Percentiles rank a stretch among this genome's conserved stretches.
phyloP scores from a whole-genome alignment of 495 filamentous ascomycete genomes.

The Evansstolkia leycettana region DNA sequence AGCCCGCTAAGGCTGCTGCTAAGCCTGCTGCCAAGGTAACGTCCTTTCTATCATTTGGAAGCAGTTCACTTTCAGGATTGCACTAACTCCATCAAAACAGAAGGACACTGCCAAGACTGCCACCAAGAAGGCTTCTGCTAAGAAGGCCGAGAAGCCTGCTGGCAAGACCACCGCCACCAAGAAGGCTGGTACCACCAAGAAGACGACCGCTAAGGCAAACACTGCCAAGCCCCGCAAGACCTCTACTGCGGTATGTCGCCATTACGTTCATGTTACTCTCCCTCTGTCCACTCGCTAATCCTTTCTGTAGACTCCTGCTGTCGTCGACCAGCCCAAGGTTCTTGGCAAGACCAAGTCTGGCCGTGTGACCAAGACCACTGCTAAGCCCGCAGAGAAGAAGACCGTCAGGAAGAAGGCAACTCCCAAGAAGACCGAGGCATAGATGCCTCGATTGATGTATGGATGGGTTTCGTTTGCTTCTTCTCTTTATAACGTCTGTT shows the following conservation, averaged over 20 bases:
- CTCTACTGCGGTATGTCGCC: constrained; percentile 26
- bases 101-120: constrained; percentile 18
- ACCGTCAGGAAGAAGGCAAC: constrained; percentile 47
- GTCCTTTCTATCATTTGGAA: constrained; percentile 17
- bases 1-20: constrained; percentile 34
- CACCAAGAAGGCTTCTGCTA: constrained; percentile 10
- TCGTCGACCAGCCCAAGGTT: constrained; percentile 61
- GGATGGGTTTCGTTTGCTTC: constrained; percentile 6
- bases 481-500: constrained; percentile 13
- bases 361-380: constrained; percentile 72
- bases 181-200: constrained; percentile 15
- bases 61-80: constrained; percentile 35
- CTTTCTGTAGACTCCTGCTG: constrained; percentile 43
- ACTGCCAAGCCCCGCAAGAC: constrained; percentile 44
- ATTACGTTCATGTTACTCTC: not conserved
- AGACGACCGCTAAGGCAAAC: constrained; percentile 30
- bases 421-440: constrained; percentile 14
- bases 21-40: constrained; percentile 9
- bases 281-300: not conserved
- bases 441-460: constrained; percentile 10
- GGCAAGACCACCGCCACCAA: constrained; percentile 4
- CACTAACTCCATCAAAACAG: constrained; percentile 1
- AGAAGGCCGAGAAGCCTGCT: constrained; percentile 11
- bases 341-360: constrained; percentile 85
- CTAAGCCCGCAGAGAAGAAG: constrained; percentile 45